A percentile compares a stretch with the other conserved stretches of the same genome.
Conservation (phyloP, 306 rosid genomes). For the Gleditsia sinensis region DNA sequence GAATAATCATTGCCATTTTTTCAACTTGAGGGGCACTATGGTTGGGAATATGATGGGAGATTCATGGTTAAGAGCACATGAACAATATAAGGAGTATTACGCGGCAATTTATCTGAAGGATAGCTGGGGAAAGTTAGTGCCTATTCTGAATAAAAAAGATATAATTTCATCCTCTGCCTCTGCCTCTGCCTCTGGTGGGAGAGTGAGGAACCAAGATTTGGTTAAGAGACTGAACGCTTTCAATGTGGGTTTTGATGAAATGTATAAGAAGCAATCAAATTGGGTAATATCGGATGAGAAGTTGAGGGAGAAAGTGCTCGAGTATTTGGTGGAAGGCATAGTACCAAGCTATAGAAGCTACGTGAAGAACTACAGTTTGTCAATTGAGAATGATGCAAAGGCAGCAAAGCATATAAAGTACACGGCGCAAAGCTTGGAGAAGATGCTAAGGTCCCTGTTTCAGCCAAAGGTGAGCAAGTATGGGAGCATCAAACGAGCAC, state of each 20-base stretch:
- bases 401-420: conserved; percentile 57
- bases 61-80: conserved; percentile 78
- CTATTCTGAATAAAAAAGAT: conserved; percentile 48
- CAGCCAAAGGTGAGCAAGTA: conserved; percentile 45
- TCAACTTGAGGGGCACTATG: conserved; percentile 60
- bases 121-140: conserved; percentile 71
- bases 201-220: conserved; percentile 38
- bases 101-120: conserved; percentile 75
- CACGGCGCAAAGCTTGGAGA: conserved; percentile 60
- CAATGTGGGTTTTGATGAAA: conserved; percentile 61
- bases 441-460: conserved; percentile 57
- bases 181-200: too few relatives aligned
- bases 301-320: conserved; percentile 59
- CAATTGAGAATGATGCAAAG: conserved; percentile 53
- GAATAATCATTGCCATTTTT: conserved; percentile 86
- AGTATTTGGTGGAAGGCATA: conserved; percentile 66
- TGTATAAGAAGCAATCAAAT: conserved; percentile 59
- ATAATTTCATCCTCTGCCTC: conserved; percentile 34
- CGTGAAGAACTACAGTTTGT: conserved; percentile 49
- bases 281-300: conserved; percentile 66
- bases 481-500: conserved; percentile 40
- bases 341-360: conserved; percentile 63
- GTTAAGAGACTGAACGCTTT: conserved; percentile 58
- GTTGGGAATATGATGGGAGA: conserved; percentile 86
- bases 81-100: conserved; percentile 76